These are phyloP conservation scores for Euphorbia tirucalli DNA, from an alignment of 345 rosid species.

Conservation along the genomic window DNA sequence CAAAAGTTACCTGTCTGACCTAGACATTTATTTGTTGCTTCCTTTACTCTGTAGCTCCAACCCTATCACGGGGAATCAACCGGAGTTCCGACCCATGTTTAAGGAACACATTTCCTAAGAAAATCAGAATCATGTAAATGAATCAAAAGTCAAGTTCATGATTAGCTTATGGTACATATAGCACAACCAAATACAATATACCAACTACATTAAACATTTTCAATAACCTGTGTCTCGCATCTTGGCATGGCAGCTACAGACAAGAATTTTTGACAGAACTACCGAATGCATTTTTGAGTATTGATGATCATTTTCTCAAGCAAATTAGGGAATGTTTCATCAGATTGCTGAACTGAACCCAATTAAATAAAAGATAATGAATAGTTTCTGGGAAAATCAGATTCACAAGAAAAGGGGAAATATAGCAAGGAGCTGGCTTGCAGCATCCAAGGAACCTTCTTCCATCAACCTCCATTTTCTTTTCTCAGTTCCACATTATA, in stretches of 20 bases:
- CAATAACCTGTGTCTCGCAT: no score
- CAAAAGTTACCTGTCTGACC: background rate
- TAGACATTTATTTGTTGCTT: background rate
- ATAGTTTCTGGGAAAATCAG: background rate
- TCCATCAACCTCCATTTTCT: background rate
- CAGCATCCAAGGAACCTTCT: no score
- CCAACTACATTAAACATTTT: no score
- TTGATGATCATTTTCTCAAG: background rate
- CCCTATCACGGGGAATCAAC: slow-evolving; percentile 92
- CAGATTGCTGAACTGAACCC: background rate
- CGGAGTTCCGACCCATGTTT: slow-evolving; percentile 97
- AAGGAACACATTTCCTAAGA: slow-evolving; percentile 85
- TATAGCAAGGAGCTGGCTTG: background rate
- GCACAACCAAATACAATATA: background rate
- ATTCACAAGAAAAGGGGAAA: no score
- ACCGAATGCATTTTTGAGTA: background rate
- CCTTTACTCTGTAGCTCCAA: slow-evolving; percentile 49
- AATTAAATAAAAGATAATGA: background rate
- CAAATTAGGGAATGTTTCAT: background rate
- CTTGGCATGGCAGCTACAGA: no score
- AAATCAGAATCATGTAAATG: slow-evolving; percentile 11
- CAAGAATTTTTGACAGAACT: no score
- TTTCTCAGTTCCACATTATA: background rate
- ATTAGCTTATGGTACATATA: background rate
- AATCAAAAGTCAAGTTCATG: background rate